Evolutionary conservation across 495 filamentous ascomycete genomes (phyloP), one percentile per base, ranked within the genome.

Genomic region (Hypoxylon crocopeplum): DNA sequence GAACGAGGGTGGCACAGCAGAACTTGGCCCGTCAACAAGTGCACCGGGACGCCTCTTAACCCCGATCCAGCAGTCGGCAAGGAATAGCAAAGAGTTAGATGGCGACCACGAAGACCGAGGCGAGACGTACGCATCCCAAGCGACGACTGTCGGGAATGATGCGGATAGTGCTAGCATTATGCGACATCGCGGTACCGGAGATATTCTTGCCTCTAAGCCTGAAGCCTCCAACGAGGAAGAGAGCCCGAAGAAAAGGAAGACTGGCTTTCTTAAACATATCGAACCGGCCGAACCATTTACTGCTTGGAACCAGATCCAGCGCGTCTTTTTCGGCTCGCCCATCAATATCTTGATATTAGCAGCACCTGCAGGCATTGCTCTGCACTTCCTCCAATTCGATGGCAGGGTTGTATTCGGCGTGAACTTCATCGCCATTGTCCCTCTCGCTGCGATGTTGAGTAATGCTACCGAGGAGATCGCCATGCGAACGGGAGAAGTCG

Each of bases 401-500:
- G 76, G 80, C 53, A 76, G 77, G 1, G 73, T 88, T 22, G 81
- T 92, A n/a, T 96, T 96, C 66, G 83, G 89, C 20, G 80, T 94
- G 63, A 96, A 96, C 74, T 96, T 96, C 67, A 83, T 94, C 56
- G 91, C 91, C 30, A 96, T 96, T 56, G 81, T 96, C 41, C 93
- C 93, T 15, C 79, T 97, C 25, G 93, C 93, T n/a, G 88, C 91
- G 1, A 74, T 97, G 72, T 75, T 97, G 59, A 91, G 91, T 67
- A 95, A 93, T 72, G 92, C 91, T 27, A 97, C 93, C 2, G 93
- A 96, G 76, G 91, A 97, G 72, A 79, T 97, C 62, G 84, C 89
- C 6, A 84, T 88, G 11, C 87, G 89, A 38, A 84, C 92, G 13
- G 91, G 93, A 36, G 92, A 97, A 61, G 92, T 89, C 4, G 72